Conservation (phyloP, 148 eudicot genomes). For the Nyssa sinensis region DNA sequence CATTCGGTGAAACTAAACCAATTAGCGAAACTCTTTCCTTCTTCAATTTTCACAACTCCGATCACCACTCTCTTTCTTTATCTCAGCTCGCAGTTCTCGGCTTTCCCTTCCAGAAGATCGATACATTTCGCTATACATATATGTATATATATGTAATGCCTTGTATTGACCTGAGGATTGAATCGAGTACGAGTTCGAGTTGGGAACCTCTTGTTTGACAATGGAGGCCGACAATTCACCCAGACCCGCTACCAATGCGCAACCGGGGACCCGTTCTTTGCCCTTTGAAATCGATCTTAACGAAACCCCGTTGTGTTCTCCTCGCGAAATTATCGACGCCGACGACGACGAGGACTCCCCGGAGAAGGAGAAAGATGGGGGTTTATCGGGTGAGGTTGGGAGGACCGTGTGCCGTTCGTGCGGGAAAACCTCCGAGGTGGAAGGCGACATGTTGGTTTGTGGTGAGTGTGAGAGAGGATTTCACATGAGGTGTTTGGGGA, state of each 20-base stretch:
- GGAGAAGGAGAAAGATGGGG: background rate
- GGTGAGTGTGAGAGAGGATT: conserved; percentile 17
- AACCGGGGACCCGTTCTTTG: conserved; percentile 7
- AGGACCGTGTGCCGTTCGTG: conserved; percentile 10
- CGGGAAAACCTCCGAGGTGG: background rate
- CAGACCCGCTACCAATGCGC: conserved; percentile 7
- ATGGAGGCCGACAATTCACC: conserved; percentile 14
- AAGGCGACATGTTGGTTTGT: conserved; percentile 20
- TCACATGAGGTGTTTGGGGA: conserved; percentile 23
- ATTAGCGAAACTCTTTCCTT: background rate
- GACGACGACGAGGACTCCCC: background rate
- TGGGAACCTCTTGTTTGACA: background rate
- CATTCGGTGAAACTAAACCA: background rate
- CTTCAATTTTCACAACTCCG: conserved; percentile 1
- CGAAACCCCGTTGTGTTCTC: conserved; percentile 28
- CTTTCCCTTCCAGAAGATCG: conserved; percentile 4
- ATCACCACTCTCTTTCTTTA: background rate
- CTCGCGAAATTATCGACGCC: conserved; percentile 18
- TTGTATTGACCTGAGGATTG: background rate
- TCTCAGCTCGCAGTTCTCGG: background rate
- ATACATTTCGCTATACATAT: background rate
- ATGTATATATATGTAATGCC: conserved; percentile 8
- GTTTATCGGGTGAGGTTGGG: background rate
- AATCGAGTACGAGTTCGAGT: conserved; percentile 5
- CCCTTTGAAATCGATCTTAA: conserved; percentile 32